Evolutionary conservation across 768 basidiomycete genomes (phyloP).

Genomic region (Russula foetens): DNA sequence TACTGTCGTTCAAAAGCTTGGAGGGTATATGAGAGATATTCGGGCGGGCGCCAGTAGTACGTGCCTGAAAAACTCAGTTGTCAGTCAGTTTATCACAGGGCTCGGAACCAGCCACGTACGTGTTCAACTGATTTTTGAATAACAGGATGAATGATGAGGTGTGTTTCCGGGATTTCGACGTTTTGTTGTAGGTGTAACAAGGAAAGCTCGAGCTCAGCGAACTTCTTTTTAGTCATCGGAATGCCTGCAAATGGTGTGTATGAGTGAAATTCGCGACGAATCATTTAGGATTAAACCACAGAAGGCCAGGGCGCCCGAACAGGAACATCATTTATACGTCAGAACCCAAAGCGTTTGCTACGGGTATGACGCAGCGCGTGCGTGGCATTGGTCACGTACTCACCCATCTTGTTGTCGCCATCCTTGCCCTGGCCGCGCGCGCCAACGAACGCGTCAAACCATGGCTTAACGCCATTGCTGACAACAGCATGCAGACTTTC

Average conservation of each 20-base stretch:
- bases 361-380: not conserved
- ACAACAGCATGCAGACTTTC: slow-evolving; percentile 94
- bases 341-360: not conserved
- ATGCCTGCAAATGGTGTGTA: slow-evolving; percentile 43
- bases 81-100: not conserved
- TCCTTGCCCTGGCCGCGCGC: slow-evolving; percentile 70
- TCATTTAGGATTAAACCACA: not conserved
- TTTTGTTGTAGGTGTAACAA: slow-evolving; percentile 96
- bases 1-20: slow-evolving; percentile 73
- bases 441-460: slow-evolving; percentile 97
- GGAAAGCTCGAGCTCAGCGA: slow-evolving; percentile 93
- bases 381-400: slow-evolving; percentile 3
- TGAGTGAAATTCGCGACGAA: not conserved
- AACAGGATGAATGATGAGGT: slow-evolving; percentile 83
- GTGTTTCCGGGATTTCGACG: slow-evolving; percentile 96
- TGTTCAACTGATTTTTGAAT: slow-evolving; percentile 85
- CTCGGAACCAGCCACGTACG: not conserved
- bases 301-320: no score
- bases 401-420: slow-evolving; percentile 75
- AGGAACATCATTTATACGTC: no score
- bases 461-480: slow-evolving; percentile 92
- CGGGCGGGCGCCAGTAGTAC: slow-evolving; percentile 49
- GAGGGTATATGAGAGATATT: slow-evolving; percentile 69
- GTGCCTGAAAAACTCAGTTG: slow-evolving; percentile 27
- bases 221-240: slow-evolving; percentile 98